Base-by-base conservation (phyloP, 2,329 filamentous ascomycete species). In the Sclerotinia subarctica region DNA sequence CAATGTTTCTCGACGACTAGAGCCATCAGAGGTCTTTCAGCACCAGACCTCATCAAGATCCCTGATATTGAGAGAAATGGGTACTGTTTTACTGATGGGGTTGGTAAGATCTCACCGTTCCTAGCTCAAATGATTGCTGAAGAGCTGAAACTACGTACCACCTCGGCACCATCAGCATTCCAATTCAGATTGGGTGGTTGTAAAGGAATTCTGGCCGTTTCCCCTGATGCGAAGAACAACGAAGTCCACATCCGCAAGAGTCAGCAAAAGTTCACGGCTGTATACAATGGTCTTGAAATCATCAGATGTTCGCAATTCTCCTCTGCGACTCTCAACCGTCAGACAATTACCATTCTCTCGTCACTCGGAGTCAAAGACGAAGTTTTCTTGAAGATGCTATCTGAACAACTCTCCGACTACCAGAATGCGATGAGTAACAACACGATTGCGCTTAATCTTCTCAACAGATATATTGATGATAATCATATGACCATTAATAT, bases 1-100 rank as follows among this genome's bases (percentile, higher is more conserved):
- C 95, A 98, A 78, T 97, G 94, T 77, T 97, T 99, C 76, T 97
- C 95, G 0, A 97, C 94, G 0, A 99, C 95, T 0, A 83, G 91
- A 69, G 88, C 90, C 15, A 88, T 96, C 53, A 84, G 87, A 21
- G 86, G 88, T 29, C 84, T 83, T 0, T 85, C 86, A 0, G 81
- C 83, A 1, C 86, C 86, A 0, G 81, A 83, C 1, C 77, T 86
- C 35, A 81, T 85, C 17, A 81, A 82, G 6, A 86, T 94, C 44
- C 78, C 83, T 0, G 95, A 98, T 72, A 85, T 98, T 26, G 81
- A 88, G 69, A 83, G 84, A 2, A 88, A 91, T 58, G 85, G 82
- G 0, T 88, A 87, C 75, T 90, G 82, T 69, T 99, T 98, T 77
- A 95, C 91, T 0, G 95, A 99, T 75, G 95, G 95, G 0, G 91